Evolutionary conservation across 352 stramenopile genomes (phyloP).

Genomic region (Globisporangium apiculatum): DNA sequence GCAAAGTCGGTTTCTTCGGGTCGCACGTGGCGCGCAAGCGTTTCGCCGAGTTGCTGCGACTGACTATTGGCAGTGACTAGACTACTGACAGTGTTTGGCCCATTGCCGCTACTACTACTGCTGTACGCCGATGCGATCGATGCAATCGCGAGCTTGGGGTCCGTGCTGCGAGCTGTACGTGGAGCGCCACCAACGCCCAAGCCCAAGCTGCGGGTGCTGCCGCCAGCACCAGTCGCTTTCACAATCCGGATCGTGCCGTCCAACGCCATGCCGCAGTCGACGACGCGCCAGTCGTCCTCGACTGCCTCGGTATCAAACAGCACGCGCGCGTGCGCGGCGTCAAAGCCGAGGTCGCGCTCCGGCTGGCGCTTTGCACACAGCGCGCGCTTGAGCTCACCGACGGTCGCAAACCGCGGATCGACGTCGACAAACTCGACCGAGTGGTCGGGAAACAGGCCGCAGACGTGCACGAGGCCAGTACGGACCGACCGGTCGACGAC

Average conservation of each 20-base stretch:
- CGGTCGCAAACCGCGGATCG: constrained; percentile 57
- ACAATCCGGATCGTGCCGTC: constrained; percentile 72
- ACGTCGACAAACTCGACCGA: constrained; percentile 79
- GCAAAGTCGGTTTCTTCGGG: constrained; percentile 74
- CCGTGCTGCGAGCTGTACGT: neutral
- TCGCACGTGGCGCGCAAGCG: constrained; percentile 49
- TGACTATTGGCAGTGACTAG: too few relatives aligned
- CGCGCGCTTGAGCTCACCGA: constrained; percentile 59
- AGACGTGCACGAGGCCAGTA: constrained; percentile 61
- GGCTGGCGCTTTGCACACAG: constrained; percentile 53
- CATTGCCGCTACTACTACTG: constrained; percentile 13
- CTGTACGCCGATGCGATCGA: constrained; percentile 69
- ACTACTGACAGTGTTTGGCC: too few relatives aligned
- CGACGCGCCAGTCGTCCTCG: constrained; percentile 69
- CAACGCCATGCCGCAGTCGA: constrained; percentile 74
- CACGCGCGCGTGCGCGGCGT: constrained; percentile 39
- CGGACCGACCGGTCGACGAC: constrained; percentile 50
- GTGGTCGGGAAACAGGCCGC: constrained; percentile 76
- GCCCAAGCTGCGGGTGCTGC: constrained; percentile 3
- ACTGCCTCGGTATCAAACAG: constrained; percentile 75
- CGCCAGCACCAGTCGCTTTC: constrained; percentile 15
- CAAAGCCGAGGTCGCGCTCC: constrained; percentile 34
- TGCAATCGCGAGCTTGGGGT: constrained; percentile 56
- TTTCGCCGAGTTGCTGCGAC: constrained; percentile 7
- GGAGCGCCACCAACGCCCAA: neutral